These are phyloP conservation scores for Lycium barbarum DNA, from an alignment of 257 asterid species.

Conservation along the genomic window DNA sequence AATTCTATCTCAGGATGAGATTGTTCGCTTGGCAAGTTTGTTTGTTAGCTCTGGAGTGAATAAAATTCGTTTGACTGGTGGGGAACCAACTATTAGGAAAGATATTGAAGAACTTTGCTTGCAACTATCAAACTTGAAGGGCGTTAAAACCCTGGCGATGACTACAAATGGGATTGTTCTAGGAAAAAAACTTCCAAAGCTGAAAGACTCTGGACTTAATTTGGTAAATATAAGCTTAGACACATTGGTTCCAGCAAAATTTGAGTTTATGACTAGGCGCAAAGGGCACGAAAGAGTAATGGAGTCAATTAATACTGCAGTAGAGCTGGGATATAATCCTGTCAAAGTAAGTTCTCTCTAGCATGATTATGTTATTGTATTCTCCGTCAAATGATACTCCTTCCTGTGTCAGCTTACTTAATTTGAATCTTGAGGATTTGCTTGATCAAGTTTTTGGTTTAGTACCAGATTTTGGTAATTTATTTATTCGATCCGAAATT, in stretches of 20 bases:
- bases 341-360: slow-evolving; percentile 67
- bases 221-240: slow-evolving; percentile 89
- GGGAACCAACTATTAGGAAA: slow-evolving; percentile 88
- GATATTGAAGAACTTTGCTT: slow-evolving; percentile 88
- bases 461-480: not conserved
- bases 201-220: slow-evolving; percentile 82
- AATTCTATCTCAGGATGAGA: slow-evolving; percentile 70
- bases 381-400: not conserved
- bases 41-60: slow-evolving; percentile 91
- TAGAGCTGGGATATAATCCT: slow-evolving; percentile 82
- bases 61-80: slow-evolving; percentile 95
- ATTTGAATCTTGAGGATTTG: slow-evolving; percentile 14
- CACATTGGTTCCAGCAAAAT: slow-evolving; percentile 91
- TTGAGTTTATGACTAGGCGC: slow-evolving; percentile 91
- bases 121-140: slow-evolving; percentile 67
- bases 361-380: slow-evolving; percentile 16
- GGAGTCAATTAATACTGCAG: slow-evolving; percentile 80
- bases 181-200: slow-evolving; percentile 77
- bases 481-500: not conserved
- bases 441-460: not conserved
- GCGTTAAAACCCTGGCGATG: slow-evolving; percentile 82
- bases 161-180: slow-evolving; percentile 88
- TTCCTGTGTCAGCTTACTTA: not conserved
- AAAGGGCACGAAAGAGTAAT: slow-evolving; percentile 91
- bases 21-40: slow-evolving; percentile 72